phyloP scores from a whole-genome alignment of 2,329 filamentous ascomycete genomes.

The Rhynchosporium secalis region DNA sequence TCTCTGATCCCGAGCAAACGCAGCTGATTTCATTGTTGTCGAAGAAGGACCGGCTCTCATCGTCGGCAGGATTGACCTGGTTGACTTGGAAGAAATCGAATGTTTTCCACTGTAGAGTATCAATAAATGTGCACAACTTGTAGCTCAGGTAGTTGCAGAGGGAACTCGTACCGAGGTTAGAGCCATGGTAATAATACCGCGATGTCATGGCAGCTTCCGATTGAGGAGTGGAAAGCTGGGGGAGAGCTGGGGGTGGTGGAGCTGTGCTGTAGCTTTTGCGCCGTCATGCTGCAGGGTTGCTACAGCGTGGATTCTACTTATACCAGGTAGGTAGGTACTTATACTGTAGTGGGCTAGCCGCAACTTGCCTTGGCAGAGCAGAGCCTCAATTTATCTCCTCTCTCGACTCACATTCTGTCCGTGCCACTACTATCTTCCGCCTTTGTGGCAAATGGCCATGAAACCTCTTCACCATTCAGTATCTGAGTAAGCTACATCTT shows the following conservation, averaged over 20 bases:
- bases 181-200: constrained; percentile 29
- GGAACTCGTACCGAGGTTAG: constrained; percentile 31
- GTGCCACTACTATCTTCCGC: no score
- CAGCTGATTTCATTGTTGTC: constrained; percentile 81
- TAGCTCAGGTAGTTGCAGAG: background rate
- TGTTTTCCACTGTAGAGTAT: constrained; percentile 75
- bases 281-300: constrained; percentile 10
- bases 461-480: no score
- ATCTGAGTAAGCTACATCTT: no score
- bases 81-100: constrained; percentile 99
- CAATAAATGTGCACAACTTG: constrained; percentile 3
- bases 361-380: no score
- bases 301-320: no score
- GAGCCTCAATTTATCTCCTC: no score
- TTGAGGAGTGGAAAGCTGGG: constrained; percentile 8
- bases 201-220: constrained; percentile 22
- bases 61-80: constrained; percentile 74
- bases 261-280: constrained; percentile 1
- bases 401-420: no score
- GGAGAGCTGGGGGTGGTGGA: no score
- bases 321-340: no score
- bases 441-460: no score
- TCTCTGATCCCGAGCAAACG: constrained; percentile 83
- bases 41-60: constrained; percentile 75
- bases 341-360: no score